Percentiles rank a stretch among this genome's conserved stretches.
Evolutionary conservation across 2,329 filamentous ascomycete species (phyloP).

Genomic region (Aspergillus pseudoglaucus): DNA sequence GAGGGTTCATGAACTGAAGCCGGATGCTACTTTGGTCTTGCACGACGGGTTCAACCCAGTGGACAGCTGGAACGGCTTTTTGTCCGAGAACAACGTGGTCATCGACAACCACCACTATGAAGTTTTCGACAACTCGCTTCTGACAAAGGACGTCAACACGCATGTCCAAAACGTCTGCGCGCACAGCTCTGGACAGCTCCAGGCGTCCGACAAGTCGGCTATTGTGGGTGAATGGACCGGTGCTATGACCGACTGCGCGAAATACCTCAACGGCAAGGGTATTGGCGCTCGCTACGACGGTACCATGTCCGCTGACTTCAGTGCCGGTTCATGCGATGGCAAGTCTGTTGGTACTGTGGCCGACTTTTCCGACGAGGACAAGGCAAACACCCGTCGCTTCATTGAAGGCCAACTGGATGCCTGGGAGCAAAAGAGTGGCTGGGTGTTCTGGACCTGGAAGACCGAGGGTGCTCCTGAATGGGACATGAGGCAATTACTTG

Average conservation of each 20-base stretch:
- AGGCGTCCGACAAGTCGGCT: constrained; percentile 57
- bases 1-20: constrained; percentile 39
- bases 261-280: constrained; percentile 50
- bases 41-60: constrained; percentile 44
- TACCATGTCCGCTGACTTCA: constrained; percentile 41
- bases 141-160: constrained; percentile 45
- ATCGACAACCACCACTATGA: constrained; percentile 67
- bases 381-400: constrained; percentile 35
- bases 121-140: constrained; percentile 49
- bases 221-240: constrained; percentile 64
- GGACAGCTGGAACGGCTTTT: constrained; percentile 55
- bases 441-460: constrained; percentile 48
- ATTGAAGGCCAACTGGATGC: constrained; percentile 43
- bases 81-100: constrained; percentile 50
- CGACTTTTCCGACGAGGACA: constrained; percentile 30
- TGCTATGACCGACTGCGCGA: constrained; percentile 57
- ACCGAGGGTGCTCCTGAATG: constrained; percentile 45
- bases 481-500: constrained; percentile 41
- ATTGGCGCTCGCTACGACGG: constrained; percentile 55
- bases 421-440: constrained; percentile 38
- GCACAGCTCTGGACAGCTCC: constrained; percentile 43
- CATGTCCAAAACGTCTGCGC: constrained; percentile 54
- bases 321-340: constrained; percentile 50
- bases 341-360: constrained; percentile 46
- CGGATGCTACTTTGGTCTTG: constrained; percentile 48